Evolutionary conservation across 78 protist genomes (phyloP).

Genomic region (Salpingoeca rosetta): DNA sequence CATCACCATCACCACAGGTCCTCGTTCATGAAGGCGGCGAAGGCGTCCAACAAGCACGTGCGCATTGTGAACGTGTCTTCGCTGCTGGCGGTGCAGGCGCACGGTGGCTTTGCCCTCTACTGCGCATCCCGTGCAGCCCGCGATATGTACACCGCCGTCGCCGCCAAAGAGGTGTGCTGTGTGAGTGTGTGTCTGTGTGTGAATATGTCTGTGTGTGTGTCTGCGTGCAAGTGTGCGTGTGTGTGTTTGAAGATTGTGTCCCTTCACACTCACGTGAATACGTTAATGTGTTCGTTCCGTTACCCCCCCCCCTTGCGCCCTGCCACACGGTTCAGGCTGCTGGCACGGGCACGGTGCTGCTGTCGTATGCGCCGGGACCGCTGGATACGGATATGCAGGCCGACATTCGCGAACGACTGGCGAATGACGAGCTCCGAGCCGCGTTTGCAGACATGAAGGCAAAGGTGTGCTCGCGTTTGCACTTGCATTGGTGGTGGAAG

Average conservation of each 20-base stretch:
- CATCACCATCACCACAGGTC: too few species aligned
- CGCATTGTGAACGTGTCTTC: conserved; percentile 14
- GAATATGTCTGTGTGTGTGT: not conserved
- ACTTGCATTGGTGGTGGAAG: too few species aligned
- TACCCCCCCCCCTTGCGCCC: too few species aligned
- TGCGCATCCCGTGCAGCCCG: conserved; percentile 4
- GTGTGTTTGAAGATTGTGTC: not conserved
- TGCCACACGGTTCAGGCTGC: not conserved
- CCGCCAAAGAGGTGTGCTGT: not conserved
- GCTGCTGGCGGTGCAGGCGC: conserved; percentile 16
- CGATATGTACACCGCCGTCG: not conserved
- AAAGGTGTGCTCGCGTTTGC: not conserved
- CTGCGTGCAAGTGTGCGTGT: not conserved
- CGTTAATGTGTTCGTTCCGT: too few species aligned
- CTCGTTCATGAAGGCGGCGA: not conserved
- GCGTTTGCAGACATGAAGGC: not conserved
- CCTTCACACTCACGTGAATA: not conserved
- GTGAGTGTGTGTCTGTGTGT: too few species aligned
- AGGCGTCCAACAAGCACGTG: not conserved
- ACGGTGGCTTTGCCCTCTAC: not conserved
- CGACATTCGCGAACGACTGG: not conserved
- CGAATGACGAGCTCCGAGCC: not conserved
- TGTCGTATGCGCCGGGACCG: conserved; percentile 27
- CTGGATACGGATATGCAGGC: conserved; percentile 17
- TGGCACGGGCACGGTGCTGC: not conserved